These are phyloP conservation scores for Psilocybe tampanensis DNA, from an alignment of 768 basidiomycete species.

Conservation along the genomic window DNA sequence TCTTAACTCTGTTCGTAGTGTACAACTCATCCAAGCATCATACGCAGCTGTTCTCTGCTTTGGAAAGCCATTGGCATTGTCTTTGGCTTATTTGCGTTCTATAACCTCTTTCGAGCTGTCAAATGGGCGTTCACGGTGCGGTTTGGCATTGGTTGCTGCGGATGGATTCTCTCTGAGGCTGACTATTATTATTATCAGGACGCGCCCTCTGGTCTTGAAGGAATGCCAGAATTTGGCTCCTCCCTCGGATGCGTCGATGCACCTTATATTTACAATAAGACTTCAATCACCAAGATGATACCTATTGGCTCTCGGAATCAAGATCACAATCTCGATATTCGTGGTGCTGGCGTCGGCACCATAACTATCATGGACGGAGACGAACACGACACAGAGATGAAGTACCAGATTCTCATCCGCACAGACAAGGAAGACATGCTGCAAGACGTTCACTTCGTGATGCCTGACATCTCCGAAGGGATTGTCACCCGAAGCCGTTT, in stretches of 20 bases:
- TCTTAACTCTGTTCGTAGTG: neutral
- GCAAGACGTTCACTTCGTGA: slow-evolving; percentile 35
- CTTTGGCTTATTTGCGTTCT: slow-evolving; percentile 38
- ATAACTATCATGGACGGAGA: slow-evolving; percentile 48
- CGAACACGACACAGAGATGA: slow-evolving; percentile 41
- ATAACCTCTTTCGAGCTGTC: slow-evolving; percentile 44
- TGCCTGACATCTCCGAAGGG: slow-evolving; percentile 35
- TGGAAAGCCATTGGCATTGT: slow-evolving; percentile 60
- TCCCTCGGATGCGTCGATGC: slow-evolving; percentile 53
- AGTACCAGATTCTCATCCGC: slow-evolving; percentile 51
- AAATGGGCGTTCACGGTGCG: slow-evolving; percentile 51
- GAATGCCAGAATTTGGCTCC: slow-evolving; percentile 56
- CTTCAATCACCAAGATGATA: slow-evolving; percentile 36
- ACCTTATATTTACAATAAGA: slow-evolving; percentile 45
- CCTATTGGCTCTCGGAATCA: slow-evolving; percentile 35
- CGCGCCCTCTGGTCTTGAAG: slow-evolving; percentile 51
- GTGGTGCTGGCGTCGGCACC: slow-evolving; percentile 52
- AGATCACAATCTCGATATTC: slow-evolving; percentile 50
- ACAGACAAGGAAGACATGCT: slow-evolving; percentile 43
- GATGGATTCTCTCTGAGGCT: neutral
- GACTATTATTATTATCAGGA: slow-evolving; percentile 31
- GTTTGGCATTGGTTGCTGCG: slow-evolving; percentile 2
- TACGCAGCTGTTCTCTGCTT: slow-evolving; percentile 49
- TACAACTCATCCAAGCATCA: slow-evolving; percentile 1
- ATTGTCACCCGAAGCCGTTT: slow-evolving; percentile 37